Evolutionary conservation across 345 rosid genomes (phyloP).

Genomic region (Nasturtium officinale): DNA sequence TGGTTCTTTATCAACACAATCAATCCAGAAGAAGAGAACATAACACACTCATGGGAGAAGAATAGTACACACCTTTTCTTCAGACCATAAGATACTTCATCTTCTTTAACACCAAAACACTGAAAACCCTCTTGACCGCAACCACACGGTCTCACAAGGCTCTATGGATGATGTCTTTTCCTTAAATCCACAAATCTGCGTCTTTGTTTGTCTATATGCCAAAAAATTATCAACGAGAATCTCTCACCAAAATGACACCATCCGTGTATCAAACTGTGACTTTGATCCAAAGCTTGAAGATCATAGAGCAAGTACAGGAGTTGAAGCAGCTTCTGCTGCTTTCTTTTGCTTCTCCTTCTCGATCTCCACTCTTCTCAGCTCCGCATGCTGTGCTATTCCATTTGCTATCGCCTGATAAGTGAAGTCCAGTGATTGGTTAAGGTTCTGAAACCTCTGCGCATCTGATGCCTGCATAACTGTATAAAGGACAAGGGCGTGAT

Average conservation of each 20-base stretch:
- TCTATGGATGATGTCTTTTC: neutral
- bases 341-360: constrained; percentile 88
- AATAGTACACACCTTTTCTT: constrained; percentile 27
- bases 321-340: constrained; percentile 48
- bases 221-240: constrained; percentile 19
- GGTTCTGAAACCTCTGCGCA: constrained; percentile 80
- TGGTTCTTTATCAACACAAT: constrained; percentile 25
- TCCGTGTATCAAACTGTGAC: constrained; percentile 4
- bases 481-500: constrained; percentile 9
- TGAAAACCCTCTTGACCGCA: constrained; percentile 21
- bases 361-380: constrained; percentile 83
- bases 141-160: constrained; percentile 30
- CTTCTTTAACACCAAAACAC: constrained; percentile 14
- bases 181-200: constrained; percentile 26
- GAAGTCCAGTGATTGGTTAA: constrained; percentile 78
- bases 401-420: constrained; percentile 87
- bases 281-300: constrained; percentile 18
- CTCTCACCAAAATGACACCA: constrained; percentile 39
- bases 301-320: constrained; percentile 19
- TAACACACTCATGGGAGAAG: constrained; percentile 23
- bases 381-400: constrained; percentile 93
- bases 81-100: constrained; percentile 28
- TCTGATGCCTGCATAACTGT: constrained; percentile 77
- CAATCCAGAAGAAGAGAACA: constrained; percentile 28
- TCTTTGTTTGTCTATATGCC: constrained; percentile 31